These are phyloP conservation scores for Papiliotrema flavescens DNA, from an alignment of 1,284 basidiomycete species.

Conservation along the genomic window DNA sequence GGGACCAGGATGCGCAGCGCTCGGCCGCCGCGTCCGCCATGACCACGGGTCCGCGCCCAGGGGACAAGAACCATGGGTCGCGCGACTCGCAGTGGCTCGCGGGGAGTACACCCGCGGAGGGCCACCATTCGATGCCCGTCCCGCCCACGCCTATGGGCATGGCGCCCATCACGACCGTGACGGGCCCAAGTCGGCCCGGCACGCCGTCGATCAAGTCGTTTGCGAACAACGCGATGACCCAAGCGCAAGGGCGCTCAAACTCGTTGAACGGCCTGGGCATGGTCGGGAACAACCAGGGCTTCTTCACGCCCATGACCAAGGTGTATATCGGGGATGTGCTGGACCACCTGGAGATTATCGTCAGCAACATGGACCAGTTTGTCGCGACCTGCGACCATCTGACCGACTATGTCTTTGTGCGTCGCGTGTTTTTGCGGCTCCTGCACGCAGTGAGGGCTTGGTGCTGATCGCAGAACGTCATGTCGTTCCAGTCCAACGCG, in stretches of 20 bases:
- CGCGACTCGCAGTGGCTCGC: constrained; percentile 6
- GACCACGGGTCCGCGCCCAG: constrained; percentile 6
- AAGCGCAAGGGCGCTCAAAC: not conserved
- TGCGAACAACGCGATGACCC: not conserved
- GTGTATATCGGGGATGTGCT: constrained; percentile 46
- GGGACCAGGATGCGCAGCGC: constrained; percentile 45
- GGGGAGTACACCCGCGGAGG: not conserved
- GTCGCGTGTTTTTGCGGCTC: constrained; percentile 5
- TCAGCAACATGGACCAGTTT: constrained; percentile 44
- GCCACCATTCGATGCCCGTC: not conserved
- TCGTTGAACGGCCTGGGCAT: not conserved
- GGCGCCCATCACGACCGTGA: not conserved
- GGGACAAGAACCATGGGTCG: constrained; percentile 5
- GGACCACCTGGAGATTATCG: constrained; percentile 48
- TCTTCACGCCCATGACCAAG: constrained; percentile 39
- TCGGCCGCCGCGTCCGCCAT: constrained; percentile 36
- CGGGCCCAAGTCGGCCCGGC: not conserved
- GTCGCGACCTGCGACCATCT: constrained; percentile 46
- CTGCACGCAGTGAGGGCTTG: not conserved
- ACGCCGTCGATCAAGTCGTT: not conserved
- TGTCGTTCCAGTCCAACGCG: constrained; percentile 47
- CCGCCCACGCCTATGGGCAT: not conserved
- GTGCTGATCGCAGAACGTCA: constrained; percentile 29
- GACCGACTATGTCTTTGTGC: constrained; percentile 48
- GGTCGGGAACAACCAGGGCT: constrained; percentile 15